Conservation (phyloP, 805 yeast species). For the Pichia rugopelliculosa region DNA sequence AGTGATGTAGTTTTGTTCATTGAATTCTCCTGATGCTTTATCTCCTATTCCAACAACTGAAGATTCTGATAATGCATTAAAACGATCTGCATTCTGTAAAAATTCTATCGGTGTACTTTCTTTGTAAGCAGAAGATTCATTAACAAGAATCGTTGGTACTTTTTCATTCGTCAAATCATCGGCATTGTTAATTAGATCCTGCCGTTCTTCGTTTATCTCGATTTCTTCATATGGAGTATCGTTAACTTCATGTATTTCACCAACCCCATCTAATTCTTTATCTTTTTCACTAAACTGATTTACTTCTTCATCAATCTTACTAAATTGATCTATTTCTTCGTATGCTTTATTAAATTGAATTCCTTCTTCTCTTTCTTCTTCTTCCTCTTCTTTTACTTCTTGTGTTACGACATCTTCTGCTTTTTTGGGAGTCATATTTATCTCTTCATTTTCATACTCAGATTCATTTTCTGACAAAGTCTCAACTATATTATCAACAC, state of each 20-base stretch:
- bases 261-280: not conserved
- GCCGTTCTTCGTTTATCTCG: not conserved
- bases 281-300: not conserved
- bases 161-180: conserved; percentile 1
- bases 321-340: too few species aligned
- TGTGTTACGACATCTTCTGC: too few species aligned
- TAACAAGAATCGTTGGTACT: conserved; percentile 2
- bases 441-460: too few species aligned
- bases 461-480: not conserved
- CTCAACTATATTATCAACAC: not conserved
- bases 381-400: not conserved
- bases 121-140: not conserved
- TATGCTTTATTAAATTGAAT: too few species aligned
- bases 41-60: not conserved
- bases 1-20: not conserved
- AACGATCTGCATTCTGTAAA: not conserved
- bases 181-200: not conserved
- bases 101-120: not conserved
- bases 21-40: not conserved
- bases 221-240: not conserved
- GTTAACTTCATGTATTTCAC: not conserved
- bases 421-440: too few species aligned
- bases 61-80: conserved; percentile 4
- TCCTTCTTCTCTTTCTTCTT: not conserved
- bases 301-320: too few species aligned